Base-by-base conservation (phyloP, 345 rosid species). In the Geranium brycei region DNA sequence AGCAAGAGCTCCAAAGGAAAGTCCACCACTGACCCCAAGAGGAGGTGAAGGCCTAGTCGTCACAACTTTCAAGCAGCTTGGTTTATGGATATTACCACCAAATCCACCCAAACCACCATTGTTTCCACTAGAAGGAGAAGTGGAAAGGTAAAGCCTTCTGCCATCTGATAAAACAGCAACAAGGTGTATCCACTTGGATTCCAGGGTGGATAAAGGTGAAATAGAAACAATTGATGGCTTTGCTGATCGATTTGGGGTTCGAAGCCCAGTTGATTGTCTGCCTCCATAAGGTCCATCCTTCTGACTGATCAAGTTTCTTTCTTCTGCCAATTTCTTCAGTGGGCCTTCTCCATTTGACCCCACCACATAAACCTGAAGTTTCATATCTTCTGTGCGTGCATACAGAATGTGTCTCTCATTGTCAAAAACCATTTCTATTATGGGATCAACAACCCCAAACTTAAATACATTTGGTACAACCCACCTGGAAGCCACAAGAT, bases 31-130 rank as follows among this genome's bases (percentile, higher is more conserved):
- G 40, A 82, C 92, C 60, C 96, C 99, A 62, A 87, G 68, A 53
- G 96, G 99, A 66, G 99, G 96, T 72, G 97, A 84, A 68, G 99
- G 91, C 78, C 99, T 83, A 65, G 91, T 83, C 47, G 92, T 74
- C 66, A 93, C 91, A 66, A 91, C 91, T 81, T 90, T 93, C 72
- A 93, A 82, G 78, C 92, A 93, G 75, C 83, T 84, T 67, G 96
- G 90, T 76, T 73, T 83, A 66, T 76, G 78, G 73, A 62, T 72
- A 67, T 72, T 76, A 67, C 78, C 77, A 68, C 68, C 84, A 69
- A 87, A 86, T 67, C 89, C 89, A 63, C 82, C 77, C 79, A 91
- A 77, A 68, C 68, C 64, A 51, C 80, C 78, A 63, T 68, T 78
- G 72, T 69, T 85, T 77, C 97, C 95, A 77, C 72, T 76, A 32